Percentiles rank a stretch among this genome's conserved stretches.
phyloP scores from a whole-genome alignment of 2,329 filamentous ascomycete species.

The Pyrenochaeta sp. region DNA sequence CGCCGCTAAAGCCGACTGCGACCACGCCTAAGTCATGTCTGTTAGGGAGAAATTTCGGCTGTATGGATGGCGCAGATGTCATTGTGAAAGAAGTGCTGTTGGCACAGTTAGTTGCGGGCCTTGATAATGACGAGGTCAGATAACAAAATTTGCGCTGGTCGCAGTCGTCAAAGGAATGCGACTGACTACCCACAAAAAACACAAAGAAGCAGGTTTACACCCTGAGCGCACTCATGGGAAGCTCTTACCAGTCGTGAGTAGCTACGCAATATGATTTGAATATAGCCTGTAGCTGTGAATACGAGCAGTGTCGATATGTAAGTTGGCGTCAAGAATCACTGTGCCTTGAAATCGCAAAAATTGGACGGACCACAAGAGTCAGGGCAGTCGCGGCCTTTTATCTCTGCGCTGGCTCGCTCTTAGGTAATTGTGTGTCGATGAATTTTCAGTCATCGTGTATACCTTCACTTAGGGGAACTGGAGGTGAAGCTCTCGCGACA shows the following conservation, averaged over 20 bases:
- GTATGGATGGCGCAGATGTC: constrained; percentile 66
- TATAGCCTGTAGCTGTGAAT: neutral
- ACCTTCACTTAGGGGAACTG: constrained; percentile 46
- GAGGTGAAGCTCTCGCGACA: constrained; percentile 27
- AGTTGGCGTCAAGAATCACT: neutral
- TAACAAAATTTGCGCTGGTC: constrained; percentile 4
- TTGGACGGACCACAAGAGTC: constrained; percentile 3
- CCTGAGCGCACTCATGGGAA: neutral
- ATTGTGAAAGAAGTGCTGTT: constrained; percentile 44
- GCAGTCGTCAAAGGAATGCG: constrained; percentile 2
- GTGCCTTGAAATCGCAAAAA: neutral
- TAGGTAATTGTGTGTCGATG: constrained; percentile 45
- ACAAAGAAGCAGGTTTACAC: neutral
- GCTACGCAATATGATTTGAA: neutral
- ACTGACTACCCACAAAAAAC: neutral
- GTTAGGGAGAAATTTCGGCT: constrained; percentile 79
- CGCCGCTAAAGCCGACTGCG: constrained; percentile 94
- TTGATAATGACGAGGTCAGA: neutral
- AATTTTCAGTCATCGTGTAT: constrained; percentile 38
- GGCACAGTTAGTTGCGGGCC: constrained; percentile 2
- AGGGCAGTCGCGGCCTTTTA: constrained; percentile 38
- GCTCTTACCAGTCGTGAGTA: neutral
- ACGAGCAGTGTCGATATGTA: neutral
- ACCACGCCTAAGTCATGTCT: constrained; percentile 87
- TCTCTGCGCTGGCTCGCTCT: constrained; percentile 39